Conservation (phyloP, 2,329 filamentous ascomycete species). For the Aspergillus sp. region DNA sequence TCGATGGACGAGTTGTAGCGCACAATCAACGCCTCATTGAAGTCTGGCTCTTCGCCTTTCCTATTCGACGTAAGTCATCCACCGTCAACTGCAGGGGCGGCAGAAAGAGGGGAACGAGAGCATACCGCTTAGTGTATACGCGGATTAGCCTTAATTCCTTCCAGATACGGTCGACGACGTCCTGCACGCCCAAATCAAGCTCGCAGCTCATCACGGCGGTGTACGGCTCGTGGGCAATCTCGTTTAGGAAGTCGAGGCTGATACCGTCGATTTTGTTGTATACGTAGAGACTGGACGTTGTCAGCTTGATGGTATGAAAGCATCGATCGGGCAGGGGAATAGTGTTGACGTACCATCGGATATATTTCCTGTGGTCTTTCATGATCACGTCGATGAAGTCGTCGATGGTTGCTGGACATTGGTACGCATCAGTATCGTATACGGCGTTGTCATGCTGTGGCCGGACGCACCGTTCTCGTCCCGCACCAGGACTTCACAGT, state of each 20-base stretch:
- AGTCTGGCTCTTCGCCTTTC: constrained; percentile 83
- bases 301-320: background rate
- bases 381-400: constrained; percentile 99
- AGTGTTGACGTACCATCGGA: constrained; percentile 49
- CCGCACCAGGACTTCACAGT: constrained; percentile 89
- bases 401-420: constrained; percentile 71
- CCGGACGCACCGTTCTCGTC: constrained; percentile 63
- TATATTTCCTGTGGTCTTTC: constrained; percentile 98
- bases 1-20: constrained; percentile 80
- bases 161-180: constrained; percentile 94
- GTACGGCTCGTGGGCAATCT: constrained; percentile 81
- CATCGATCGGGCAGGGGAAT: too few relatives aligned
- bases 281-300: constrained; percentile 62
- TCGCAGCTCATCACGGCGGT: constrained; percentile 98
- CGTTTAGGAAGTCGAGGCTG: constrained; percentile 84
- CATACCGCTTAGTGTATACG: constrained; percentile 76
- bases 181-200: constrained; percentile 81
- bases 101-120: constrained; percentile 7
- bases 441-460: background rate
- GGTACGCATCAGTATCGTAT: constrained; percentile 2
- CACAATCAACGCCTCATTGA: constrained; percentile 86
- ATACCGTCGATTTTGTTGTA: constrained; percentile 99
- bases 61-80: constrained; percentile 33
- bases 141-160: constrained; percentile 81
- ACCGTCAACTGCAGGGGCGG: background rate